phyloP scores from a whole-genome alignment of 768 basidiomycete genomes.

The Amyloporia xantha region DNA sequence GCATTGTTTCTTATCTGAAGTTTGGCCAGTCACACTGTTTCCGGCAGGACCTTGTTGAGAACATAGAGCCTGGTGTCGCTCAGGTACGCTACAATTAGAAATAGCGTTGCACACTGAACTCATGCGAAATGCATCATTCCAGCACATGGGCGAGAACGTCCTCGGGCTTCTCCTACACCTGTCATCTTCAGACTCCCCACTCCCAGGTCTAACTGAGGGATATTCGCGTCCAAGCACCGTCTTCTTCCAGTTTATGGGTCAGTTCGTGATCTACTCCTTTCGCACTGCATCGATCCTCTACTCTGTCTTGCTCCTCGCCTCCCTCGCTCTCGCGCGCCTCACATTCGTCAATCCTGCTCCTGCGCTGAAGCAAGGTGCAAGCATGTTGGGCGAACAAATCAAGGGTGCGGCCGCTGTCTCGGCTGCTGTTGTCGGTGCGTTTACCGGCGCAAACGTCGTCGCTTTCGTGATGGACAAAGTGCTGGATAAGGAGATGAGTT shows the following conservation, averaged over 20 bases:
- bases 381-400: conserved; percentile 35
- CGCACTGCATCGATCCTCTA: conserved; percentile 63
- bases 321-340: conserved; percentile 37
- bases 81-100: conserved; percentile 24
- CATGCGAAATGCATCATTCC: conserved; percentile 4
- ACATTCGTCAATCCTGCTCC: conserved; percentile 32
- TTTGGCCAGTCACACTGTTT: not conserved
- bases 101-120: not conserved
- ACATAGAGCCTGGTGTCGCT: conserved; percentile 80
- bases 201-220: conserved; percentile 53
- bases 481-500: conserved; percentile 70
- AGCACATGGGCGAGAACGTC: conserved; percentile 89
- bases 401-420: conserved; percentile 44
- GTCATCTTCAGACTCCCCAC: conserved; percentile 59
- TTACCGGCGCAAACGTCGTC: conserved; percentile 60
- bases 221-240: conserved; percentile 55
- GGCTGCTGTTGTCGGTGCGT: conserved; percentile 46
- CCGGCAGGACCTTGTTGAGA: conserved; percentile 73
- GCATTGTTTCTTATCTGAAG: not conserved
- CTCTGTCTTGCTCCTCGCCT: conserved; percentile 38
- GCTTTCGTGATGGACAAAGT: conserved; percentile 62
- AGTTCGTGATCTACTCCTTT: conserved; percentile 72
- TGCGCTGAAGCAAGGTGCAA: conserved; percentile 28
- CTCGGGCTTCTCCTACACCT: conserved; percentile 74
- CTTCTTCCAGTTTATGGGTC: conserved; percentile 68